Evolutionary conservation across 2,329 filamentous ascomycete species (phyloP), one percentile per base, ranked within the genome.

Genomic region (Diaporthe sp.): DNA sequence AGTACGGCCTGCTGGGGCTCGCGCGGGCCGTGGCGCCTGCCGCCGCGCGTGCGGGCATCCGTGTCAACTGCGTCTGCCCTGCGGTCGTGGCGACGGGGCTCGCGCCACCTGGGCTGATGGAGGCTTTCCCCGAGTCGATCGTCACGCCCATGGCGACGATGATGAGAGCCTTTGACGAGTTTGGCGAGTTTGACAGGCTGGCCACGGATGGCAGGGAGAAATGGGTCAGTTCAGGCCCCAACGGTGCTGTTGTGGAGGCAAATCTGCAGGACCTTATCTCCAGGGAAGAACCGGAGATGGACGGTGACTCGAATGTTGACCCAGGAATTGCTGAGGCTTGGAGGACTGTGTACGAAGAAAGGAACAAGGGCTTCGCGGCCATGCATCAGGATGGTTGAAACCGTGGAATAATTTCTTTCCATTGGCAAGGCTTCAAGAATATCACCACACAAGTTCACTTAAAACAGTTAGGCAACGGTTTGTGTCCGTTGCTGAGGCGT

Each of bases 41-140:
- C 6, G 56, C 70, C 3, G 42, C 25, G 8, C 15, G 13, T 32
- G 55, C 27, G 15, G 50, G 59, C 19, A 63, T 71, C 32, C 44
- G 70, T 2, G 44, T 71, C 42, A 71, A 71, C 37, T 71, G 56
- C 47, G 55, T 71, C n/a, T 71, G 70, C 56, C 70, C 70, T 1
- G 56, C 70, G 22, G 8, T 71, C 30, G 42, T 61, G 27, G 70
- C 70, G 35, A 71, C 70, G 32, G 70, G 55, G n/a, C 56, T 71
- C 19, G 42, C 56, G 19, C 70, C 70, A 9, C 70, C 70, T 5
- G 44, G 55, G 35, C 39, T 71, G 55, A 35, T 71, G 42, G 44
- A 71, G 42, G n/a, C n/a, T 1, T 30, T 63, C 30, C 70, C 44
- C 13, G 10, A 19, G 55, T 63, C 56, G 9, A 37, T 71, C 5